These are phyloP conservation scores for Nasturtium officinale DNA, from an alignment of 345 rosid genomes.

Conservation along the genomic window DNA sequence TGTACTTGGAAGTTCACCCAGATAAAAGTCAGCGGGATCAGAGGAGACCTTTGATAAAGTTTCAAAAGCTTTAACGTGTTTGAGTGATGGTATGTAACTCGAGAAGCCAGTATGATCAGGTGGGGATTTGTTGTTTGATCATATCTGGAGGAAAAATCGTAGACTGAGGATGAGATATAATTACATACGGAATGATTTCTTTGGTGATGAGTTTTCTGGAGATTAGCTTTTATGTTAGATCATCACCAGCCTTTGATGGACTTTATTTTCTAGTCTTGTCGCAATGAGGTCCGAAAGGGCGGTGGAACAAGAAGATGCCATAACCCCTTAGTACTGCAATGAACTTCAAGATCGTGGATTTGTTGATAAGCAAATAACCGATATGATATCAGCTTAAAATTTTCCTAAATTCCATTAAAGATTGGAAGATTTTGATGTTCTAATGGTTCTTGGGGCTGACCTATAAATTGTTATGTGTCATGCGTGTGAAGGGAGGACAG, in stretches of 20 bases:
- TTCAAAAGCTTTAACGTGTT: slow-evolving; percentile 71
- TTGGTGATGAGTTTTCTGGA: slow-evolving; percentile 61
- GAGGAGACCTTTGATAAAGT: slow-evolving; percentile 88
- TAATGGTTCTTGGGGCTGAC: too few species aligned
- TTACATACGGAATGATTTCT: slow-evolving; percentile 44
- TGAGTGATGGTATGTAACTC: slow-evolving; percentile 67
- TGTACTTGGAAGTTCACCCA: slow-evolving; percentile 87
- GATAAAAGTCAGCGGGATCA: too few species aligned
- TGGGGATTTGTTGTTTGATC: slow-evolving; percentile 63
- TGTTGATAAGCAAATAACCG: too few species aligned
- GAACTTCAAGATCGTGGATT: too few species aligned
- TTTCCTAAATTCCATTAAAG: too few species aligned
- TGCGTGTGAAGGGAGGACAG: slow-evolving; percentile 8
- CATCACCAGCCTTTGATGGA: slow-evolving; percentile 65
- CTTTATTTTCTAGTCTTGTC: slow-evolving; percentile 70
- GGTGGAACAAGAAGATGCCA: slow-evolving; percentile 76
- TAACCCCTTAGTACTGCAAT: too few species aligned
- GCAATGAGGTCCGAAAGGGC: slow-evolving; percentile 69
- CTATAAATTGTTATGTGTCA: too few species aligned
- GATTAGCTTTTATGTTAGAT: slow-evolving; percentile 69
- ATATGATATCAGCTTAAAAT: too few species aligned
- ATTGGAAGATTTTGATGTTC: too few species aligned
- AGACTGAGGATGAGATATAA: slow-evolving; percentile 67
- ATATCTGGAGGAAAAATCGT: slow-evolving; percentile 51
- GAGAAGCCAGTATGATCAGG: slow-evolving; percentile 77